phyloP scores from a whole-genome alignment of 2,329 filamentous ascomycete species.

The Ceratocystis cacaofunesta region DNA sequence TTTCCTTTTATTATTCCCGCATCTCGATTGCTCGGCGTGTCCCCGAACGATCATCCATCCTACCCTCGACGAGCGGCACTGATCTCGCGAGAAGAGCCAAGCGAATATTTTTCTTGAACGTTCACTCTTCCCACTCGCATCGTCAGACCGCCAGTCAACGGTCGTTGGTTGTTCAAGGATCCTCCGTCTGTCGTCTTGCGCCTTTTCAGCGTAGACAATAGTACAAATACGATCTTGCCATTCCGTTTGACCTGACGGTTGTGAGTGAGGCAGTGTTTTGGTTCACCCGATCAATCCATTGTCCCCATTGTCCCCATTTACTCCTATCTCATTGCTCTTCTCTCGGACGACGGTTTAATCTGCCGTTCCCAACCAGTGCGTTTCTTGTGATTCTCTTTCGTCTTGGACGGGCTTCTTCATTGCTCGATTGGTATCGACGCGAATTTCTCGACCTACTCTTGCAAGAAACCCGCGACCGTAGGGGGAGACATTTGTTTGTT shows the following conservation, averaged over 20 bases:
- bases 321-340: neutral
- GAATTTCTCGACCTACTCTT: neutral
- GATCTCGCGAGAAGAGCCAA: constrained; percentile 18
- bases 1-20: constrained; percentile 5
- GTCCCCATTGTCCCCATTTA: neutral
- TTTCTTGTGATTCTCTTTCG: constrained; percentile 19
- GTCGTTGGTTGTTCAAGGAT: constrained; percentile 16
- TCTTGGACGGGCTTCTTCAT: constrained; percentile 14
- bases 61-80: constrained; percentile 17
- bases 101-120: constrained; percentile 14
- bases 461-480: constrained; percentile 24
- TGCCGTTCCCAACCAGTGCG: neutral
- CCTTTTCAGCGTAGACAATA: constrained; percentile 16
- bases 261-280: constrained; percentile 15
- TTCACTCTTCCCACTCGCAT: constrained; percentile 18
- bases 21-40: constrained; percentile 16
- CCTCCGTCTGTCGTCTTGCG: constrained; percentile 17
- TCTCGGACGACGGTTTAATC: neutral
- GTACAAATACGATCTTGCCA: constrained; percentile 17
- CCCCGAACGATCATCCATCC: constrained; percentile 13
- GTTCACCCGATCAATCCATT: neutral
- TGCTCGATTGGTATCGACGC: constrained; percentile 19
- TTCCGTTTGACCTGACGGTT: constrained; percentile 17
- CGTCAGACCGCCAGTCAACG: constrained; percentile 17
- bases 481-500: constrained; percentile 98